phyloP scores from a whole-genome alignment of 1,139 yeast species.

The Debaryomyces sp. region DNA sequence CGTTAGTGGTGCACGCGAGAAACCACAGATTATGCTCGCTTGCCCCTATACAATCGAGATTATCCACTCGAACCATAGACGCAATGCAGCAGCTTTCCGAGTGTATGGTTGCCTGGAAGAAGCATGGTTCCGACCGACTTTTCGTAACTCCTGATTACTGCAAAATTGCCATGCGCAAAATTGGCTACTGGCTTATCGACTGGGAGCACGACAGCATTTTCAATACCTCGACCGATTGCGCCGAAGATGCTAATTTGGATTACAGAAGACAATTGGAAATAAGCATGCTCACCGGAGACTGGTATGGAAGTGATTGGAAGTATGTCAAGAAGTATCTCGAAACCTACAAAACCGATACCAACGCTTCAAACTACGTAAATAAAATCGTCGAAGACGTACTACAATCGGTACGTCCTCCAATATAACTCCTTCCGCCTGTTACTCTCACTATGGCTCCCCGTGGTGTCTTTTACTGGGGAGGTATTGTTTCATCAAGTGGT shows the following conservation, averaged over 20 bases:
- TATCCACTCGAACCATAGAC: slow-evolving; percentile 37
- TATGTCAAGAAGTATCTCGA: slow-evolving; percentile 35
- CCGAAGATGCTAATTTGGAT: slow-evolving; percentile 8
- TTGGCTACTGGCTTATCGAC: slow-evolving; percentile 51
- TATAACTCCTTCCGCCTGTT: slow-evolving; percentile 16
- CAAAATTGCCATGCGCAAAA: slow-evolving; percentile 43
- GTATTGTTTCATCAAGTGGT: not conserved
- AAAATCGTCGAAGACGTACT: slow-evolving; percentile 43
- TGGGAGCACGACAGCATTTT: slow-evolving; percentile 36
- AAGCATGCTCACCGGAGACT: slow-evolving; percentile 46
- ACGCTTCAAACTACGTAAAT: slow-evolving; percentile 40
- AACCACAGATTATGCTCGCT: slow-evolving; percentile 46
- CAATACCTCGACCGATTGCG: slow-evolving; percentile 12
- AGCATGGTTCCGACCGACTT: slow-evolving; percentile 13
- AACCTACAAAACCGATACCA: slow-evolving; percentile 20
- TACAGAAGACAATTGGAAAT: slow-evolving; percentile 28
- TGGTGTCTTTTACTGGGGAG: not conserved
- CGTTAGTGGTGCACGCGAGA: slow-evolving; percentile 40
- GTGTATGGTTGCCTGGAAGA: slow-evolving; percentile 34
- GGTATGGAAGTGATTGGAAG: slow-evolving; percentile 51
- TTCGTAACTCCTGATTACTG: slow-evolving; percentile 44
- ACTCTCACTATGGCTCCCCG: not conserved
- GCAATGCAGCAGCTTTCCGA: slow-evolving; percentile 29
- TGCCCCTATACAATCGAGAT: slow-evolving; percentile 38
- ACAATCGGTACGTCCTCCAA: slow-evolving; percentile 41